These are phyloP conservation scores for Cercospora nicotianae DNA, from an alignment of 2,329 filamentous ascomycete genomes.

Conservation along the genomic window DNA sequence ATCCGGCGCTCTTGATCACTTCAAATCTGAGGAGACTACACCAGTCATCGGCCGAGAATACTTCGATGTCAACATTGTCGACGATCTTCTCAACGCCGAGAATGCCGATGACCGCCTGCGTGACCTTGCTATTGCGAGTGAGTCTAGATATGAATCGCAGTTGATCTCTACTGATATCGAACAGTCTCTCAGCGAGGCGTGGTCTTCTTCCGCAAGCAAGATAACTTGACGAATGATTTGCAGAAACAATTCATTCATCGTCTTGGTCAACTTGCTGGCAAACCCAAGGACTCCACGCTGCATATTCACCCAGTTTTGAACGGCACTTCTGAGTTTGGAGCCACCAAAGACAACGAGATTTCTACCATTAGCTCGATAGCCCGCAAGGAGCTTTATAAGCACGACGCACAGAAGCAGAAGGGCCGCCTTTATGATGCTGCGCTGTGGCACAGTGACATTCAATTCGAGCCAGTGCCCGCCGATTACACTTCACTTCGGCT, in stretches of 20 bases:
- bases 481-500: slow-evolving; percentile 64
- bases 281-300: slow-evolving; percentile 57
- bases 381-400: slow-evolving; percentile 50
- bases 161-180: slow-evolving; percentile 3
- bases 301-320: slow-evolving; percentile 64
- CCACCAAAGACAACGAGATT: slow-evolving; percentile 56
- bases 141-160: not conserved
- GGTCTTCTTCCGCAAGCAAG: slow-evolving; percentile 66
- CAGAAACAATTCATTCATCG: slow-evolving; percentile 63
- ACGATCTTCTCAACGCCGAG: slow-evolving; percentile 58
- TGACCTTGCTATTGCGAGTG: slow-evolving; percentile 26
- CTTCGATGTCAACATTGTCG: slow-evolving; percentile 57
- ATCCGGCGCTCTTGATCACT: slow-evolving; percentile 45
- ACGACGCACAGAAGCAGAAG: slow-evolving; percentile 34
- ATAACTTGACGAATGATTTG: slow-evolving; percentile 60
- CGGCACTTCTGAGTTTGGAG: slow-evolving; percentile 54
- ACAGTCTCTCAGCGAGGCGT: slow-evolving; percentile 68
- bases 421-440: slow-evolving; percentile 23
- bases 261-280: slow-evolving; percentile 60
- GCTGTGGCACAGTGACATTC: slow-evolving; percentile 60
- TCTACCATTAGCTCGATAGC: slow-evolving; percentile 62
- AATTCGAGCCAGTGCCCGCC: slow-evolving; percentile 63
- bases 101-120: slow-evolving; percentile 25
- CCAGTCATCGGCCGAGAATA: slow-evolving; percentile 64
- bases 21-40: slow-evolving; percentile 60